phyloP scores from a whole-genome alignment of 345 rosid genomes.

The Excoecaria agallocha region DNA sequence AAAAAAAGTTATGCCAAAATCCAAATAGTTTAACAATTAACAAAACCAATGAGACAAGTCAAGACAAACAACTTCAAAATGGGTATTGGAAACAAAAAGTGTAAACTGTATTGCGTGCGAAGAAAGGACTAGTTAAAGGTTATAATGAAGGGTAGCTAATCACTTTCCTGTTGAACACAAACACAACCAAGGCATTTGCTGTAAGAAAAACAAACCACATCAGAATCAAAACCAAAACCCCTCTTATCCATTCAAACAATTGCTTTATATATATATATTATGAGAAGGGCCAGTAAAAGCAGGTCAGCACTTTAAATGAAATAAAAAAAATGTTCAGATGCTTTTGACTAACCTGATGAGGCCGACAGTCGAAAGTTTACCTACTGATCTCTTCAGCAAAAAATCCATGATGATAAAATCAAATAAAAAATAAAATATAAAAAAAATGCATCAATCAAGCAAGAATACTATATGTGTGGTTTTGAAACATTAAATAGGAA shows the following conservation, averaged over 20 bases:
- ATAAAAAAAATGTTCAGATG: not conserved
- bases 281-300: not conserved
- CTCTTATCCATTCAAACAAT: not conserved
- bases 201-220: slow-evolving; percentile 33
- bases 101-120: no score
- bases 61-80: no score
- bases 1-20: not conserved
- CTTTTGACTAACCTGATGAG: slow-evolving; percentile 69
- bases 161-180: slow-evolving; percentile 93
- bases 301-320: not conserved
- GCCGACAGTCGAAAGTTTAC: slow-evolving; percentile 88
- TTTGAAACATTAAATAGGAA: not conserved
- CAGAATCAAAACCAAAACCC: slow-evolving; percentile 18
- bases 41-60: no score
- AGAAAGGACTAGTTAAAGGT: no score
- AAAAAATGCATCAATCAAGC: slow-evolving; percentile 29
- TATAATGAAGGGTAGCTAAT: no score
- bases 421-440: slow-evolving; percentile 5
- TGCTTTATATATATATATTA: not conserved
- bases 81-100: no score
- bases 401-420: slow-evolving; percentile 24
- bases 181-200: slow-evolving; percentile 99
- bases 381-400: slow-evolving; percentile 93
- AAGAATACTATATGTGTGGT: not conserved
- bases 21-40: no score